Conservation (phyloP, 2,329 filamentous ascomycete species). For the Phyllosticta paracitricarpa region DNA sequence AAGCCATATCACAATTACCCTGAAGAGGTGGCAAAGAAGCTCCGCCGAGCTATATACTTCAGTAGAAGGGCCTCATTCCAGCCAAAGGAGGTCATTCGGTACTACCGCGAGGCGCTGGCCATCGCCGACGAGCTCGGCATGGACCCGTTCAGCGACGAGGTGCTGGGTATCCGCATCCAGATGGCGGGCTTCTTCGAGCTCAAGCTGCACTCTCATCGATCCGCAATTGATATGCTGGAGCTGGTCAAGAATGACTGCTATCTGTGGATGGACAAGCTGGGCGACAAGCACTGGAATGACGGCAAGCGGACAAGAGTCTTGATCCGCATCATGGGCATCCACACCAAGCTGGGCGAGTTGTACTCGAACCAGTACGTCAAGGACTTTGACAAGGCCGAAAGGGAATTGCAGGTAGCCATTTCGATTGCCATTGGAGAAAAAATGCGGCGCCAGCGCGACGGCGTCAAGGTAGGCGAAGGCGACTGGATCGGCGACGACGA, state of each 20-base stretch:
- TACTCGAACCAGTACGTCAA: constrained; percentile 70
- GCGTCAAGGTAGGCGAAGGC: constrained; percentile 59
- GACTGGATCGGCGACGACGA: constrained; percentile 62
- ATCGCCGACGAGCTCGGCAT: constrained; percentile 64
- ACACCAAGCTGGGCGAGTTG: constrained; percentile 74
- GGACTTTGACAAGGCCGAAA: constrained; percentile 63
- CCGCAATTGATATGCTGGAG: constrained; percentile 68
- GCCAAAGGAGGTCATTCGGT: constrained; percentile 66
- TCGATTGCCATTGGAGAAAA: constrained; percentile 70
- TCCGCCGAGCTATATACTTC: constrained; percentile 80
- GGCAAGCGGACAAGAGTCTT: constrained; percentile 55
- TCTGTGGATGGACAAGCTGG: constrained; percentile 37
- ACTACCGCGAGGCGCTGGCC: constrained; percentile 70
- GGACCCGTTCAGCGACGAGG: constrained; percentile 84
- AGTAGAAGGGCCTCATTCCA: constrained; percentile 49
- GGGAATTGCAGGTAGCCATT: constrained; percentile 68
- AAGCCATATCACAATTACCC: constrained; percentile 49
- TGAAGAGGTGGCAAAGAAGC: constrained; percentile 60
- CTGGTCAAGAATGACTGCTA: constrained; percentile 61
- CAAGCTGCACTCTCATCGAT: constrained; percentile 57
- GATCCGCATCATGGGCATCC: constrained; percentile 63
- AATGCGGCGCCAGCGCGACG: constrained; percentile 54
- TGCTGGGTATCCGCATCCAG: constrained; percentile 80
- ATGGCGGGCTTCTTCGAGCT: constrained; percentile 66
- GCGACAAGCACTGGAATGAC: constrained; percentile 29